phyloP scores from a whole-genome alignment of 495 filamentous ascomycete genomes.

The Eremomyces bilateralis region DNA sequence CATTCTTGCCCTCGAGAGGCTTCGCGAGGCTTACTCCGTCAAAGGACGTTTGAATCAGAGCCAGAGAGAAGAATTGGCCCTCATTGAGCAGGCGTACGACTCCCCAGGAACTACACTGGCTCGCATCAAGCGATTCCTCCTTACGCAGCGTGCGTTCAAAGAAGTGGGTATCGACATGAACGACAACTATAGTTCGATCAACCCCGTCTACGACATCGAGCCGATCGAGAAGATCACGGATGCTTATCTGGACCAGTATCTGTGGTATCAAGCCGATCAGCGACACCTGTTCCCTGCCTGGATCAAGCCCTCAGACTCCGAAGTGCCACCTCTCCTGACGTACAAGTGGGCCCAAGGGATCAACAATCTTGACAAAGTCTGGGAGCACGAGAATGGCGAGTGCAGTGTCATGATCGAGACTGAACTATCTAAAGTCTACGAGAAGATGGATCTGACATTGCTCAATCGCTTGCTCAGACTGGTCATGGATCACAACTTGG shows the following conservation, averaged over 20 bases:
- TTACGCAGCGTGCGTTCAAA: conserved; percentile 96
- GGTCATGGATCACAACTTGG: conserved; percentile 99
- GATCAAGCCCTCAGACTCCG: conserved; percentile 98
- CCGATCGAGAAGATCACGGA: conserved; percentile 99
- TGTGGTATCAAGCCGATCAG: conserved; percentile 98
- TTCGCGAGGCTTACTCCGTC: conserved; percentile 92
- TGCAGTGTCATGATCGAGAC: conserved; percentile 99
- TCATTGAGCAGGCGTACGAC: conserved; percentile 98
- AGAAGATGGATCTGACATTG: conserved; percentile 95
- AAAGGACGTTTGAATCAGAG: conserved; percentile 95
- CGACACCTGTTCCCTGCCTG: conserved; percentile 94
- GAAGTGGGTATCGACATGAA: conserved; percentile 99
- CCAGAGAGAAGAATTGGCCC: conserved; percentile 87
- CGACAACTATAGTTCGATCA: conserved; percentile 97
- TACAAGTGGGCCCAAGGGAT: conserved; percentile 99
- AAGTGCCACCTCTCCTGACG: conserved; percentile 86
- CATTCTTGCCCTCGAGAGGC: conserved; percentile 82
- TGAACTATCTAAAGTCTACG: conserved; percentile 93
- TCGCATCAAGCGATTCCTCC: conserved; percentile 89
- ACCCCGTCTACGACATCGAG: conserved; percentile 97
- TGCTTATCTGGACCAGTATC: conserved; percentile 94
- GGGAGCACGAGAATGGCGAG: conserved; percentile 87
- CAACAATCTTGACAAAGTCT: conserved; percentile 95
- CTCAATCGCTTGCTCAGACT: conserved; percentile 80
- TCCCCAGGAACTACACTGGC: conserved; percentile 91